Conservation (phyloP, 495 filamentous ascomycete species). For the Neurospora sp. region DNA sequence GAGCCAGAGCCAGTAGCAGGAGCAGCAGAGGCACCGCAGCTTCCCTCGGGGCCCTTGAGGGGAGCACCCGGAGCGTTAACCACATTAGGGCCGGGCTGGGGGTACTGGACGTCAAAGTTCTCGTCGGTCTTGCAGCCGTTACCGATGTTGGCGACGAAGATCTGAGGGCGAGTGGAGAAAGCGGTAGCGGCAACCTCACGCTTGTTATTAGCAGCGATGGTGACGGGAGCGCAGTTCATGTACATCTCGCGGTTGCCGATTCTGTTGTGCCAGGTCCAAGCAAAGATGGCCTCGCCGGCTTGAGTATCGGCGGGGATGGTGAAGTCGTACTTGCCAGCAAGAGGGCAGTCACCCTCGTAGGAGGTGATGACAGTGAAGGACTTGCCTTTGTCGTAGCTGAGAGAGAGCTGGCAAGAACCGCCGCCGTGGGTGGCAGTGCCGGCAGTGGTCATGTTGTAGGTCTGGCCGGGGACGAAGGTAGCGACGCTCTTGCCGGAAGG, state of each 20-base stretch:
- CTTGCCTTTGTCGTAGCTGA: constrained; percentile 53
- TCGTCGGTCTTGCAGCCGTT: constrained; percentile 45
- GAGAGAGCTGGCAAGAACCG: constrained; percentile 53
- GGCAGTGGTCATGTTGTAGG: constrained; percentile 47
- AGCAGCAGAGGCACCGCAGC: constrained; percentile 14
- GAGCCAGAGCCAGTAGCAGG: constrained; percentile 2
- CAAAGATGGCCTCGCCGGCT: constrained; percentile 50
- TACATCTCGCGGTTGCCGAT: constrained; percentile 61
- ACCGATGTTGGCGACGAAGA: constrained; percentile 52
- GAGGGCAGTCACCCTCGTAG: constrained; percentile 53
- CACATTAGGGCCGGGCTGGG: constrained; percentile 62
- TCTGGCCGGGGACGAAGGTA: constrained; percentile 44
- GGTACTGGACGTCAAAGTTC: constrained; percentile 50
- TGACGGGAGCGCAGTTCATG: constrained; percentile 55
- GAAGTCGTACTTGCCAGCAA: constrained; percentile 45
- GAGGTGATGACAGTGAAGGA: constrained; percentile 57
- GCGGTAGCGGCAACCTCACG: constrained; percentile 21
- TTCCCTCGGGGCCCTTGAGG: constrained; percentile 15
- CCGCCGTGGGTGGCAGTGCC: constrained; percentile 53
- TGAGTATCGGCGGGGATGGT: constrained; percentile 51
- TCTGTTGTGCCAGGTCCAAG: constrained; percentile 58
- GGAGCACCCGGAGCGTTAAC: constrained; percentile 20
- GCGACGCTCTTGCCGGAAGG: constrained; percentile 34
- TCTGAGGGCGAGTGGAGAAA: constrained; percentile 42
- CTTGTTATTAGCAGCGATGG: constrained; percentile 35